A percentile compares a stretch with the other conserved stretches of the same genome.
phyloP scores from a whole-genome alignment of 305 asterid genomes.

The Galium porrigens region DNA sequence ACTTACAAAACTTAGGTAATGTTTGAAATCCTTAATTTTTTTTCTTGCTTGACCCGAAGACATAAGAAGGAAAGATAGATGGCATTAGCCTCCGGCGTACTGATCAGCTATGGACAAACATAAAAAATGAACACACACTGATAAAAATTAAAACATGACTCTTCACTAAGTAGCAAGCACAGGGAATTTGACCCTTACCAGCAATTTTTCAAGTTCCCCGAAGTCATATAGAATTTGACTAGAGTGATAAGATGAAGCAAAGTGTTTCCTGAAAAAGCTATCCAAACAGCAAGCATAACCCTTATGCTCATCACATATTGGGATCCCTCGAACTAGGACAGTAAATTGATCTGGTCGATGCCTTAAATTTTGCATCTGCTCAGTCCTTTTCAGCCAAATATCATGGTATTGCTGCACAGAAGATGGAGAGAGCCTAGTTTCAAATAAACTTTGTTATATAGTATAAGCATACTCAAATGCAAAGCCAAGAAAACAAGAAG shows the following conservation, averaged over 20 bases:
- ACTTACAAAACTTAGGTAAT: background rate
- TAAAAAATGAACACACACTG: background rate
- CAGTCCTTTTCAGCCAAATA: conserved; percentile 53
- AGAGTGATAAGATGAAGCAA: conserved; percentile 58
- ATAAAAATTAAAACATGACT: no score
- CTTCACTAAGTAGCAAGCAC: background rate
- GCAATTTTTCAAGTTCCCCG: conserved; percentile 43
- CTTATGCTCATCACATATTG: conserved; percentile 61
- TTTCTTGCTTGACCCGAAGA: background rate
- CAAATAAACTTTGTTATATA: conserved; percentile 3
- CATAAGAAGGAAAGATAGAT: background rate
- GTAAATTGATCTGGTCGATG: conserved; percentile 79
- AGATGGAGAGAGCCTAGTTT: conserved; percentile 10
- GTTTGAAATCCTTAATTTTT: background rate
- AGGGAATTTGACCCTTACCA: conserved; percentile 32
- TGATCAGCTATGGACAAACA: background rate
- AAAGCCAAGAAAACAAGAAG: background rate
- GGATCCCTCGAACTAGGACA: conserved; percentile 84
- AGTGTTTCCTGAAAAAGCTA: conserved; percentile 63
- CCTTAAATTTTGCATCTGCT: conserved; percentile 48
- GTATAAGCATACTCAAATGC: background rate
- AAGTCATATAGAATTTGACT: conserved; percentile 73
- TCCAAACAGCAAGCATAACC: conserved; percentile 63
- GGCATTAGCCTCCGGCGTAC: background rate
- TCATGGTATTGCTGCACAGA: conserved; percentile 53